Percentiles rank a stretch among this genome's conserved stretches.
Conservation (phyloP, 805 yeast species). For the Candida manassasensis region DNA sequence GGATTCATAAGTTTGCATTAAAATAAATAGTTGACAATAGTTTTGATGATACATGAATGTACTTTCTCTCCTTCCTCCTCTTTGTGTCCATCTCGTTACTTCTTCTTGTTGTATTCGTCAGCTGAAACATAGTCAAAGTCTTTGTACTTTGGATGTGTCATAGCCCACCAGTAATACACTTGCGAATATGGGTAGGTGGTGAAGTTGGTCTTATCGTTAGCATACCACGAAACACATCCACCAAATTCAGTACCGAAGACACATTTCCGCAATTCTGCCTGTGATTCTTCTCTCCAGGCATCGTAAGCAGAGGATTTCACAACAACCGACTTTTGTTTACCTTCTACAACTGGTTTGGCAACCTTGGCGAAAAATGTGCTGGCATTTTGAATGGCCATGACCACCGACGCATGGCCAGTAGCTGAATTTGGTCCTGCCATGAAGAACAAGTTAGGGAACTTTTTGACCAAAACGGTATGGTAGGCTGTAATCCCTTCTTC, state of each 20-base stretch:
- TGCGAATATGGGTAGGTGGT: conserved; percentile 38
- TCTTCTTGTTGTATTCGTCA: neutral
- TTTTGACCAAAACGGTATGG: conserved; percentile 27
- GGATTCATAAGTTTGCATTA: no score
- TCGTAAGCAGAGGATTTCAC: conserved; percentile 31
- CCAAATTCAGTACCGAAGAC: conserved; percentile 38
- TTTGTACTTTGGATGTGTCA: conserved; percentile 20
- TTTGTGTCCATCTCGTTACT: no score
- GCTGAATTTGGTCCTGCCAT: conserved; percentile 40
- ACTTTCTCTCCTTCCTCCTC: no score
- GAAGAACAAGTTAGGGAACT: conserved; percentile 31
- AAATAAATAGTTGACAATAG: no score
- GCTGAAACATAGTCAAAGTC: conserved; percentile 14
- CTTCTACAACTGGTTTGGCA: conserved; percentile 22
- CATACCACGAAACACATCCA: conserved; percentile 40
- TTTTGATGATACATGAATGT: no score
- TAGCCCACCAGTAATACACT: conserved; percentile 24
- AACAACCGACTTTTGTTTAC: conserved; percentile 21
- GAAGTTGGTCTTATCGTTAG: conserved; percentile 22
- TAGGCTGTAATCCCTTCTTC: conserved; percentile 32
- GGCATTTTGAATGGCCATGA: conserved; percentile 34
- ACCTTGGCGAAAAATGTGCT: conserved; percentile 20
- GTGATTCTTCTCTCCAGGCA: conserved; percentile 28
- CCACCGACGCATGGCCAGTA: conserved; percentile 40
- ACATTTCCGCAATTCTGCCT: conserved; percentile 19